Evolutionary conservation across 441 rosid genomes (phyloP), one percentile per base, ranked within the genome.

Genomic region (Kokia cookei): DNA sequence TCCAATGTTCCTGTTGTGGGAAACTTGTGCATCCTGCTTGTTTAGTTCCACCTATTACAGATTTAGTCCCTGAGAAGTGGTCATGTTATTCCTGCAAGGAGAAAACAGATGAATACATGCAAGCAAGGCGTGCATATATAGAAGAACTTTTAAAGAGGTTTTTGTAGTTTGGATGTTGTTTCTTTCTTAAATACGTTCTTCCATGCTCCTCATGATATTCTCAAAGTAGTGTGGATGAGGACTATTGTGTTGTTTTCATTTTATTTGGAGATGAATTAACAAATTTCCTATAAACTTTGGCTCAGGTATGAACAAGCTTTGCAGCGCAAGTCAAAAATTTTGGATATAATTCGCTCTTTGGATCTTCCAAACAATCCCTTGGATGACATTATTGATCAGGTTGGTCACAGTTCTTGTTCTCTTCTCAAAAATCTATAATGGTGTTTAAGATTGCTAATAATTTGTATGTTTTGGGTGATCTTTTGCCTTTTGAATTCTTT

Each of bases 351-450:
- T 76, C 98, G 97, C 58, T 84, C 91, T 9, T 81, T 96, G 81
- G 88, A 91, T 90, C 97, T 96, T 78, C 99, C 99, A 35, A 93
- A 93, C 84, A 96, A 96, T 84, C 99, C 99, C 40, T 84, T 96
- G 86, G 99, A 96, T 86, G 98, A 96, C 82, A 90, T 96, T 76
- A 91, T 90, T 71, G 99, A 96, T 79, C 97, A 93, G 98, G 99
- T 96, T 75, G 51, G 60, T 26, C 19, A 32, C 58, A 50, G 26
- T 27, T 68, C 32, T 26, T 17, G 24, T 57, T 35, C 42, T 73
- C 51, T 71, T 65, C 81, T 54, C 69, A 19, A n/a, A n/a, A 14
- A 45, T 32, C 8, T 55, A 35, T 45, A 43, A 1, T 1, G 3
- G 15, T 32, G 51, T 45, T 19, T 35, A 37, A 27, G 17, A 26